Evolutionary conservation across 768 basidiomycete species (phyloP).

Genomic region (Hemileccinum impolitum): DNA sequence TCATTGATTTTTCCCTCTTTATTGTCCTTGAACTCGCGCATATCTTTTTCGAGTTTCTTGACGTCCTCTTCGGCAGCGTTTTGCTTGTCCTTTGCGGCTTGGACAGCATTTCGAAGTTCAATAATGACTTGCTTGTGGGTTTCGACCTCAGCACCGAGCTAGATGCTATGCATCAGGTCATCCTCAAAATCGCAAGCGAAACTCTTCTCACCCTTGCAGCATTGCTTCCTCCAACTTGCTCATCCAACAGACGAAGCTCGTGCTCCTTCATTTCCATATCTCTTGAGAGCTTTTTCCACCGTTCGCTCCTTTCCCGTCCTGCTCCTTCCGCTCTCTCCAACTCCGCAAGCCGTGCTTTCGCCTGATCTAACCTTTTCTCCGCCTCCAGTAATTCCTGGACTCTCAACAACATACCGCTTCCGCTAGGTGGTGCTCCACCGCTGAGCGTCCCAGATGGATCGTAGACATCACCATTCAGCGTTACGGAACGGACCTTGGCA

Average conservation of each 20-base stretch:
- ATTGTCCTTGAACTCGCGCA: conserved; percentile 98
- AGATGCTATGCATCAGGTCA: conserved; percentile 2
- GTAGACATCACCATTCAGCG: conserved; percentile 92
- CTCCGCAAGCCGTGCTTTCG: conserved; percentile 42
- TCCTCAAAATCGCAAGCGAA: not conserved
- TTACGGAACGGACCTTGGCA: conserved; percentile 72
- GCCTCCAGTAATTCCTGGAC: conserved; percentile 79
- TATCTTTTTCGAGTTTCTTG: conserved; percentile 90
- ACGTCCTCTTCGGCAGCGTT: conserved; percentile 71
- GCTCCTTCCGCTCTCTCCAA: conserved; percentile 56
- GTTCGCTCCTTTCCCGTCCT: conserved; percentile 50
- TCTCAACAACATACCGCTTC: conserved; percentile 69
- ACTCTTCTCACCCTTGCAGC: conserved; percentile 68
- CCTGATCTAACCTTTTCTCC: conserved; percentile 55
- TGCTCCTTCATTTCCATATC: conserved; percentile 90
- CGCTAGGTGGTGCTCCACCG: conserved; percentile 82
- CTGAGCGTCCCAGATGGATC: conserved; percentile 93
- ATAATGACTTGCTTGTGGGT: conserved; percentile 60
- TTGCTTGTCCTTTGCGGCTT: conserved; percentile 72
- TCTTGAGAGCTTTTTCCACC: conserved; percentile 56
- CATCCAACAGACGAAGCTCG: conserved; percentile 74
- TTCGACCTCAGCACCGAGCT: conserved; percentile 84
- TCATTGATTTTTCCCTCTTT: conserved; percentile 96
- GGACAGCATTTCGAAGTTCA: conserved; percentile 54
- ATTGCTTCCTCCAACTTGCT: conserved; percentile 86